Evolutionary conservation across 495 filamentous ascomycete species (phyloP).

Genomic region (Xylaria intraflava): DNA sequence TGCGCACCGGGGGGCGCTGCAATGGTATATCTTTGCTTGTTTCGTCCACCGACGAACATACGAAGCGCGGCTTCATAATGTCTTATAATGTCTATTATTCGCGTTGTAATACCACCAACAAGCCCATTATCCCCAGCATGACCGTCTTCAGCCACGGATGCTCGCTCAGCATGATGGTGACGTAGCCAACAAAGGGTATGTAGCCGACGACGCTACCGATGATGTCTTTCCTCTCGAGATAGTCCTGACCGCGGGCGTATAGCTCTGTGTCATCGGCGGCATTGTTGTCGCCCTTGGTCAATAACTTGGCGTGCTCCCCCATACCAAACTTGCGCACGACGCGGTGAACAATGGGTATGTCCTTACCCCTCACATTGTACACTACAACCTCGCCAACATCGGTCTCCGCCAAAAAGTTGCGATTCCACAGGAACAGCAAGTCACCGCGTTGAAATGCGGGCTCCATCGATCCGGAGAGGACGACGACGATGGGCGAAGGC

Average conservation of each 20-base stretch:
- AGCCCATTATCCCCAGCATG: constrained; percentile 88
- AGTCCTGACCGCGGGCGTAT: constrained; percentile 77
- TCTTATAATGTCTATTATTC: constrained; percentile 46
- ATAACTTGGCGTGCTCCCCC: constrained; percentile 48
- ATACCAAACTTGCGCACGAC: constrained; percentile 67
- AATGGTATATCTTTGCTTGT: not conserved
- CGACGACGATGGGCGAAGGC: constrained; percentile 90
- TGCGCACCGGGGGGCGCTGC: not conserved
- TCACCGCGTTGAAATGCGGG: constrained; percentile 95
- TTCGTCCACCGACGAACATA: not conserved
- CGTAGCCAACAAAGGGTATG: constrained; percentile 92
- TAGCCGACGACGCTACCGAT: constrained; percentile 93
- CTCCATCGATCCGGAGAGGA: constrained; percentile 92
- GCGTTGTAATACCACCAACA: constrained; percentile 88
- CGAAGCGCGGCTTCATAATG: not conserved
- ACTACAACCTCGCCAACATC: constrained; percentile 86
- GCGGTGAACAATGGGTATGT: constrained; percentile 91
- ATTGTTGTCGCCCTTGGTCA: constrained; percentile 99
- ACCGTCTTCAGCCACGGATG: constrained; percentile 96
- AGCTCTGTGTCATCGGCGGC: constrained; percentile 89
- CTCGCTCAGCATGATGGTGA: constrained; percentile 93
- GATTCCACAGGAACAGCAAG: constrained; percentile 89
- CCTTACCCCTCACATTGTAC: constrained; percentile 86
- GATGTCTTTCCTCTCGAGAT: constrained; percentile 79
- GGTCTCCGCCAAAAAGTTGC: constrained; percentile 59